Conservation (phyloP, 169 alveolate genomes). For the Plasmodium relictum region DNA sequence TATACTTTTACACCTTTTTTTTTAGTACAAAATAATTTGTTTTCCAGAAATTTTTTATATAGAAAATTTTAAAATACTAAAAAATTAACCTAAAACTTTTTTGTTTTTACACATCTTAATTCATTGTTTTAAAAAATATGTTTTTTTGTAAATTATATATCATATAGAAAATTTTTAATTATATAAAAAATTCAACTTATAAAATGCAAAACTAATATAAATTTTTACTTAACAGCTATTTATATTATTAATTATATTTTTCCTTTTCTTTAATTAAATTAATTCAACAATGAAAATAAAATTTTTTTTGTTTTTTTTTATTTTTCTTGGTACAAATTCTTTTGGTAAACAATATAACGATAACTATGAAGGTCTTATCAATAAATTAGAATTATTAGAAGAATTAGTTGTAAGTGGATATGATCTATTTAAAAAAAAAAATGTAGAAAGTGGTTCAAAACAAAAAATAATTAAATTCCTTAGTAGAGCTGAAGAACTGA, state of each 20-base stretch:
- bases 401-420: slow-evolving; percentile 21
- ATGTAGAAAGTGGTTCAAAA: neutral
- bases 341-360: slow-evolving; percentile 7
- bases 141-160: too few relatives aligned
- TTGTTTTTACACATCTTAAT: too few relatives aligned
- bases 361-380: slow-evolving; percentile 21
- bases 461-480: neutral
- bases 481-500: neutral
- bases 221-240: too few relatives aligned
- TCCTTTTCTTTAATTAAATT: neutral
- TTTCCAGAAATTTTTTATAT: too few relatives aligned
- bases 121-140: too few relatives aligned
- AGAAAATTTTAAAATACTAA: too few relatives aligned
- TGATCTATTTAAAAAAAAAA: slow-evolving; percentile 38
- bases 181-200: too few relatives aligned
- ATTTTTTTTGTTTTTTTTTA: slow-evolving; percentile 29
- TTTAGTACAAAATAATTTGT: too few relatives aligned
- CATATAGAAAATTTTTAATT: too few relatives aligned
- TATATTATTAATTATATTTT: neutral
- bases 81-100: too few relatives aligned
- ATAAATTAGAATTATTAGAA: slow-evolving; percentile 28
- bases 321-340: slow-evolving; percentile 40
- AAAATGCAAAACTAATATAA: too few relatives aligned
- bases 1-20: too few relatives aligned
- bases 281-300: slow-evolving; percentile 55